Evolutionary conservation across 2,329 filamentous ascomycete species (phyloP).

Genomic region (Claviceps citrina): DNA sequence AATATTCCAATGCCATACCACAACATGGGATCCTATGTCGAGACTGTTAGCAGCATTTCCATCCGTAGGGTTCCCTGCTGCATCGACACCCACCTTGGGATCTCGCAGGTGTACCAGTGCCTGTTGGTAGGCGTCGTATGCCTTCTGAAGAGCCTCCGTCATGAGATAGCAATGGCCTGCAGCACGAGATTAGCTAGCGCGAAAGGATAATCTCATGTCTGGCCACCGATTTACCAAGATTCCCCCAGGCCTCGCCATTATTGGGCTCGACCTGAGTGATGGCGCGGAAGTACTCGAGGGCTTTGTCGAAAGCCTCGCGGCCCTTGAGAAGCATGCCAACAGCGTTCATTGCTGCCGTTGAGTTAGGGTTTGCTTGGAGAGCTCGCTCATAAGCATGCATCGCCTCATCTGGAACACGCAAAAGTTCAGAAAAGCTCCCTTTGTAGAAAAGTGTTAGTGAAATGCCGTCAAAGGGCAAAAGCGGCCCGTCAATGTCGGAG

Average conservation of each 20-base stretch:
- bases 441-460: conserved; percentile 1
- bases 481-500: conserved; percentile 6
- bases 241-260: conserved; percentile 94
- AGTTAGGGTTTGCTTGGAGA: conserved; percentile 73
- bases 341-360: conserved; percentile 80
- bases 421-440: conserved; percentile 76
- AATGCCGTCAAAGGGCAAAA: background rate
- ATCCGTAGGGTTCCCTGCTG: background rate
- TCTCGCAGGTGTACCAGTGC: conserved; percentile 84
- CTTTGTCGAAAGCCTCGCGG: conserved; percentile 85
- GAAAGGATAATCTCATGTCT: conserved; percentile 11
- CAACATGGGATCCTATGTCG: conserved; percentile 68
- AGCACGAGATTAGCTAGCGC: conserved; percentile 3
- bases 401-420: conserved; percentile 78
- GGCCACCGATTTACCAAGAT: conserved; percentile 50
- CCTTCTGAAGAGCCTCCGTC: conserved; percentile 96
- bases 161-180: conserved; percentile 94
- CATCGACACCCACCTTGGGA: conserved; percentile 53
- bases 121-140: conserved; percentile 91
- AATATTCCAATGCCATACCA: conserved; percentile 99
- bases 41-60: background rate
- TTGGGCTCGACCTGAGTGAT: conserved; percentile 78
- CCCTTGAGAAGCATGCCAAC: conserved; percentile 84
- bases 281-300: conserved; percentile 80
- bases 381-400: conserved; percentile 84